phyloP scores from a whole-genome alignment of 2,329 filamentous ascomycete genomes.

The Fusarium chaquense region DNA sequence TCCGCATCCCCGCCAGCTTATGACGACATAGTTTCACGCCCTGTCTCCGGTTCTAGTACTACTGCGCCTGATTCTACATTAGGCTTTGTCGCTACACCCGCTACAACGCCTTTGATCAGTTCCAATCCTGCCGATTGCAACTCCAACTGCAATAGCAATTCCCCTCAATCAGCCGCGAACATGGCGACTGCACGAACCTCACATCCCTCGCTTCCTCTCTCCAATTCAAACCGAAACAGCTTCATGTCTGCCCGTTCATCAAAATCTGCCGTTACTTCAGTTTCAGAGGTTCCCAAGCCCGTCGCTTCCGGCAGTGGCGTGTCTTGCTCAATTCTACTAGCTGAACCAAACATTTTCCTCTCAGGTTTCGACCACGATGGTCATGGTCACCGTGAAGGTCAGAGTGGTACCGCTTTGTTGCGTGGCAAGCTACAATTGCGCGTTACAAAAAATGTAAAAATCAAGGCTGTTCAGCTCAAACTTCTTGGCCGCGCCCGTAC shows the following conservation, averaged over 20 bases:
- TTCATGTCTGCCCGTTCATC: conserved; percentile 63
- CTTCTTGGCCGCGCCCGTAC: conserved; percentile 88
- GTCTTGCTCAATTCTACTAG: conserved; percentile 77
- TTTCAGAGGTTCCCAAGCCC: conserved; percentile 75
- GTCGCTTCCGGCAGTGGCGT: conserved; percentile 83
- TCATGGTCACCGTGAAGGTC: conserved; percentile 61
- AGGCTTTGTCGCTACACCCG: conserved; percentile 36
- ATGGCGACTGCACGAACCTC: conserved; percentile 42
- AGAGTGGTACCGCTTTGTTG: conserved; percentile 83
- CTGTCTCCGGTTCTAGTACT: conserved; percentile 31
- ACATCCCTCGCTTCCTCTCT: conserved; percentile 41
- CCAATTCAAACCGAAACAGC: conserved; percentile 59
- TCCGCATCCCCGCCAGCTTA: conserved; percentile 47
- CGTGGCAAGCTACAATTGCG: conserved; percentile 85
- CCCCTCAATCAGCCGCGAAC: conserved; percentile 35
- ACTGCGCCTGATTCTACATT: conserved; percentile 45
- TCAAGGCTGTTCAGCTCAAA: conserved; percentile 90
- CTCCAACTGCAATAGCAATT: conserved; percentile 16
- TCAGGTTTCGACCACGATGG: conserved; percentile 82
- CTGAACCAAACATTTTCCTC: conserved; percentile 84
- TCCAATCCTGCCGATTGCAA: conserved; percentile 36
- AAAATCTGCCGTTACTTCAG: conserved; percentile 65
- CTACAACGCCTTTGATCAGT: conserved; percentile 35
- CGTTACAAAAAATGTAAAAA: conserved; percentile 89
- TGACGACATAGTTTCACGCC: conserved; percentile 47